These are phyloP conservation scores for Liriodendron chinense DNA, from an alignment of 164 flowering plant species.

Conservation along the genomic window DNA sequence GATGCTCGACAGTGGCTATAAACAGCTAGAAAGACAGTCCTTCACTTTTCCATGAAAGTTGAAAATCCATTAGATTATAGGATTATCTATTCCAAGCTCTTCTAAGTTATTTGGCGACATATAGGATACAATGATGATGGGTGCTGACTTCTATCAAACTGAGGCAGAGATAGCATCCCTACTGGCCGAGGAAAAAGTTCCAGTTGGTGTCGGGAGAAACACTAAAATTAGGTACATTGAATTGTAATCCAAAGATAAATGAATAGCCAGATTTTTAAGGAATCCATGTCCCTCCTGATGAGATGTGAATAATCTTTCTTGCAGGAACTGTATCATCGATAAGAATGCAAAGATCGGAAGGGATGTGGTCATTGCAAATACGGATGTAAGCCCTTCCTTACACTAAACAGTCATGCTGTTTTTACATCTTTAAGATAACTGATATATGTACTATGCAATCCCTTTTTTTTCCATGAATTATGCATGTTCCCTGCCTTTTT, in stretches of 20 bases:
- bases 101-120: background rate
- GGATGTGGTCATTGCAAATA: slow-evolving; percentile 63
- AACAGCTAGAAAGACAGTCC: background rate
- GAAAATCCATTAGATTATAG: background rate
- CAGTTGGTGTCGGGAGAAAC: slow-evolving; percentile 73
- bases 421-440: background rate
- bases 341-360: slow-evolving; percentile 87
- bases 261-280: background rate
- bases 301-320: background rate
- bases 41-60: background rate
- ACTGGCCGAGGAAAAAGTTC: slow-evolving; percentile 81
- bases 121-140: slow-evolving; percentile 92
- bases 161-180: slow-evolving; percentile 78
- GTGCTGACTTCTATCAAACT: slow-evolving; percentile 85
- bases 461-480: no score
- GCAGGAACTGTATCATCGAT: slow-evolving; percentile 84
- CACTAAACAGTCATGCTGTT: background rate
- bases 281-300: background rate
- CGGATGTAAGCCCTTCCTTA: slow-evolving; percentile 51
- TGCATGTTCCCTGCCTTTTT: no score
- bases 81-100: background rate
- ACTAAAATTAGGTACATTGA: slow-evolving; percentile 66
- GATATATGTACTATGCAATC: background rate
- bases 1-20: background rate
- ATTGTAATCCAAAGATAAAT: background rate